Base-by-base conservation (phyloP, 805 yeast genomes). In the Cyberlindnera xishuangbannaensis region DNA sequence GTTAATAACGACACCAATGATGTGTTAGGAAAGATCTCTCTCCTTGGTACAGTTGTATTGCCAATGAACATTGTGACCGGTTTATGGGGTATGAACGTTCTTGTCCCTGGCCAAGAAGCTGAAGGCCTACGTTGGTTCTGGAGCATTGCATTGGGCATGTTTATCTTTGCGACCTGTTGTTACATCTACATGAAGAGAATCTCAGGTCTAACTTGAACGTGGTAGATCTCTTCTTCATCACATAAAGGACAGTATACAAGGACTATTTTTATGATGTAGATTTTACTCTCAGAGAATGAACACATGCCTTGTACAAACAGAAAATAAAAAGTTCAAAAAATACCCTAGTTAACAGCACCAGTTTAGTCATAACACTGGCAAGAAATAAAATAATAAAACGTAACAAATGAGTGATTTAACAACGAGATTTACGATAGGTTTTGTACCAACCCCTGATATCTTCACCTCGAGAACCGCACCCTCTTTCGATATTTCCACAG, bases 1-100 rank as follows among this genome's bases (percentile, higher is more conserved):
- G 96, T 88, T 11, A 92, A 88, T 61, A 92, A 92, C 51, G 97
- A 90, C 49, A 90, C 94, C 76, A 92, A 92, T 57, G 97, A 92
- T 55, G 95, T 88, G 2, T 69, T 90, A 51, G 95, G 97, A 9
- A 86, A 88, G 55, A 85, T 90, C 36, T 85, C 97, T 4, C 80
- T 88, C 26, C 61, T 90, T 42, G 98, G 97, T 71, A 86, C 97
- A 0, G 85, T 92, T 36, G 96, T 92, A 15, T 64, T 92, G 38
- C 98, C 98, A 4, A 75, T 92, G 73, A 92, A 92, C 54, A 85
- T 92, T 35, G 81, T 92, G 15, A 92, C 98, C 0, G 98, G 98
- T 15, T 62, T 92, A 29, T 92, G 97, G 97, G 98, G 98, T 36
- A 92, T 92, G 98, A 92, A 92, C 62, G 95, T 92, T 45, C 50